phyloP scores from a whole-genome alignment of 2,329 filamentous ascomycete species.

The Teratosphaeriaceae sp. region DNA sequence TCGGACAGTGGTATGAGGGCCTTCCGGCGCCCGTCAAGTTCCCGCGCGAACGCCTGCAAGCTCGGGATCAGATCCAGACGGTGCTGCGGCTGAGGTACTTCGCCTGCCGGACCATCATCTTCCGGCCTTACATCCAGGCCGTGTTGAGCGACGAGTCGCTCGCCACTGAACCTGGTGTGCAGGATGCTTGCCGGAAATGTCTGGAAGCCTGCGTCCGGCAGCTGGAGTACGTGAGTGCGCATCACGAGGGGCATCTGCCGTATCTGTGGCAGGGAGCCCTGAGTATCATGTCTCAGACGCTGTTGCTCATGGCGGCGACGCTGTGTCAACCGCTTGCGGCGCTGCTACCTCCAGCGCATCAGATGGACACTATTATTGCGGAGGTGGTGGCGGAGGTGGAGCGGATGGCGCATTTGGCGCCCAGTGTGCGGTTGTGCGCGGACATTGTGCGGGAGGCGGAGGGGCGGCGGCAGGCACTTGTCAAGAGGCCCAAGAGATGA shows the following conservation, averaged over 20 bases:
- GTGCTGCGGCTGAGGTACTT: slow-evolving; percentile 75
- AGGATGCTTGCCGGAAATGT: slow-evolving; percentile 74
- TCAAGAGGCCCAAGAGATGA: slow-evolving; percentile 9
- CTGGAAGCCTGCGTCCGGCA: slow-evolving; percentile 74
- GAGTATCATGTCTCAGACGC: slow-evolving; percentile 73
- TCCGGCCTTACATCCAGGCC: slow-evolving; percentile 73
- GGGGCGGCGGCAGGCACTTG: slow-evolving; percentile 58
- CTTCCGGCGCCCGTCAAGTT: slow-evolving; percentile 71
- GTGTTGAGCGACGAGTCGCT: slow-evolving; percentile 72
- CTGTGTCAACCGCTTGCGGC: slow-evolving; percentile 67
- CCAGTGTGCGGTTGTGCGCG: slow-evolving; percentile 66
- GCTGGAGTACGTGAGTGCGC: slow-evolving; percentile 69
- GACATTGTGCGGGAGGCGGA: slow-evolving; percentile 76
- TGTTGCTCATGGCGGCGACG: slow-evolving; percentile 77
- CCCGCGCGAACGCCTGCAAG: slow-evolving; percentile 59
- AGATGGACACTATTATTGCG: slow-evolving; percentile 69
- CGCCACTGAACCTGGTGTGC: slow-evolving; percentile 63
- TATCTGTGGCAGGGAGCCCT: slow-evolving; percentile 82
- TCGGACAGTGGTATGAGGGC: slow-evolving; percentile 79
- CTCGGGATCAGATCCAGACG: slow-evolving; percentile 70
- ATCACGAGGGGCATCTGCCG: slow-evolving; percentile 77
- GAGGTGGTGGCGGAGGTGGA: slow-evolving; percentile 71
- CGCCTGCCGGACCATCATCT: slow-evolving; percentile 80
- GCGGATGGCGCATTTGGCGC: slow-evolving; percentile 66
- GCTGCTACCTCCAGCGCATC: slow-evolving; percentile 51